A percentile compares a stretch with the other conserved stretches of the same genome.
Evolutionary conservation across 2,329 filamentous ascomycete species (phyloP).

Genomic region (Teratosphaeria viscida): DNA sequence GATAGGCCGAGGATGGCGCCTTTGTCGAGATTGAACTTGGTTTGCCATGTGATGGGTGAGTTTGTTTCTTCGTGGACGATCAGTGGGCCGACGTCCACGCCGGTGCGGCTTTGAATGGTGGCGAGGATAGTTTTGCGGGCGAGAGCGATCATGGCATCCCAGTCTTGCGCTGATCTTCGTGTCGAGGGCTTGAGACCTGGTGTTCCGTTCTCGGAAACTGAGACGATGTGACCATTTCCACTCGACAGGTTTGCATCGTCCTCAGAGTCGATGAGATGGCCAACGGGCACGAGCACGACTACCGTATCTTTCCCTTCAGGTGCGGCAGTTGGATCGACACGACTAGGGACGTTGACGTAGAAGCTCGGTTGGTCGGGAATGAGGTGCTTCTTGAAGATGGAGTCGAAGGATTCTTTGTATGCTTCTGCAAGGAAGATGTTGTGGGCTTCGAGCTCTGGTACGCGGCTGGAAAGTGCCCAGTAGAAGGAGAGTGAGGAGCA

Average conservation of each 20-base stretch:
- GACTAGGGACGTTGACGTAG: conserved; percentile 66
- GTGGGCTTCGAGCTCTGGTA: conserved; percentile 57
- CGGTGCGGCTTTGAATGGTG: conserved; percentile 52
- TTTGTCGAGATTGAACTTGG: conserved; percentile 62
- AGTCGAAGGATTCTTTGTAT: conserved; percentile 63
- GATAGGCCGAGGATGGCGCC: conserved; percentile 63
- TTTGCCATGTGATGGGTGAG: conserved; percentile 52
- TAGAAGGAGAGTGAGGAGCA: conserved; percentile 70
- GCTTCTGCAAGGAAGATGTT: conserved; percentile 70
- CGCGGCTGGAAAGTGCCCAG: conserved; percentile 53
- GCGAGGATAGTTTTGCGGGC: conserved; percentile 51
- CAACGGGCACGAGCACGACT: conserved; percentile 62
- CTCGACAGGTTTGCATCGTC: not conserved
- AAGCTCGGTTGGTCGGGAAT: conserved; percentile 62
- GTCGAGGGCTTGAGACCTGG: conserved; percentile 28
- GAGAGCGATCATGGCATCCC: conserved; percentile 48
- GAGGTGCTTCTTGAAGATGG: conserved; percentile 59
- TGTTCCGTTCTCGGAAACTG: not conserved
- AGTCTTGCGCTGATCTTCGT: conserved; percentile 41
- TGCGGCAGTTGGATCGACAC: conserved; percentile 57
- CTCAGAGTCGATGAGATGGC: conserved; percentile 46
- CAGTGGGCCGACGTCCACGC: conserved; percentile 39
- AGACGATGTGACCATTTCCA: not conserved
- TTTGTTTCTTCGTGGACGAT: conserved; percentile 56
- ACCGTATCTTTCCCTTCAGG: conserved; percentile 55